A percentile compares a stretch with the other conserved stretches of the same genome.
Evolutionary conservation across 345 rosid species (phyloP).

Genomic region (Salix dunnii): DNA sequence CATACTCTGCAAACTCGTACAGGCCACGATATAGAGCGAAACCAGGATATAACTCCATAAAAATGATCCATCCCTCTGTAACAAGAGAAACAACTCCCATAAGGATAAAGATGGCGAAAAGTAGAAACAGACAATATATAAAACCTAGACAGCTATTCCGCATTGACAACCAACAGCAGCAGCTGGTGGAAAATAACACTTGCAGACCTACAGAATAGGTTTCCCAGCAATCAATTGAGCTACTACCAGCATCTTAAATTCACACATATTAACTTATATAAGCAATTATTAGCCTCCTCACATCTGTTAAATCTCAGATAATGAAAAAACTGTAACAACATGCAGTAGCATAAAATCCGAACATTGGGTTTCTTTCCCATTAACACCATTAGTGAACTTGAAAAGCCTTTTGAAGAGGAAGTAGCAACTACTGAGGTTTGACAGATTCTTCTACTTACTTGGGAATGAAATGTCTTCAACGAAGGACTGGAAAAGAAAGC

Average conservation of each 20-base stretch:
- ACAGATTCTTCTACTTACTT: conserved; percentile 45
- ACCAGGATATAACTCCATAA: conserved; percentile 85
- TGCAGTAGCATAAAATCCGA: conserved; percentile 1
- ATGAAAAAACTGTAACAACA: not conserved
- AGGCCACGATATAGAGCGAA: conserved; percentile 81
- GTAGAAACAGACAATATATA: not conserved
- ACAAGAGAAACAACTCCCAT: conserved; percentile 12
- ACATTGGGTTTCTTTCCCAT: not conserved
- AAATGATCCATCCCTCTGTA: conserved; percentile 61
- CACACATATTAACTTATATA: not conserved
- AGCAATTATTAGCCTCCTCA: not conserved
- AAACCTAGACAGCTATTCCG: not conserved
- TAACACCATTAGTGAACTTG: not conserved
- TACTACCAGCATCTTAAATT: not conserved
- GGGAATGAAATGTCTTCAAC: conserved; percentile 69
- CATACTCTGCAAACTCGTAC: conserved; percentile 62
- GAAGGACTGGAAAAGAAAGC: conserved; percentile 60
- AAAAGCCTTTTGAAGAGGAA: not conserved
- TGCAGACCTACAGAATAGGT: not conserved
- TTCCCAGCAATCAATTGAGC: not conserved
- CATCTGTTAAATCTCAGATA: not conserved
- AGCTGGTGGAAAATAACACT: not conserved
- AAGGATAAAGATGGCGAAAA: not conserved
- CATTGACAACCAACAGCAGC: not conserved
- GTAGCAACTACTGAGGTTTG: not conserved